Percentiles rank a stretch among this genome's conserved stretches.
phyloP scores from a whole-genome alignment of 805 yeast genomes.

The Metschnikowia cerradonensis region DNA sequence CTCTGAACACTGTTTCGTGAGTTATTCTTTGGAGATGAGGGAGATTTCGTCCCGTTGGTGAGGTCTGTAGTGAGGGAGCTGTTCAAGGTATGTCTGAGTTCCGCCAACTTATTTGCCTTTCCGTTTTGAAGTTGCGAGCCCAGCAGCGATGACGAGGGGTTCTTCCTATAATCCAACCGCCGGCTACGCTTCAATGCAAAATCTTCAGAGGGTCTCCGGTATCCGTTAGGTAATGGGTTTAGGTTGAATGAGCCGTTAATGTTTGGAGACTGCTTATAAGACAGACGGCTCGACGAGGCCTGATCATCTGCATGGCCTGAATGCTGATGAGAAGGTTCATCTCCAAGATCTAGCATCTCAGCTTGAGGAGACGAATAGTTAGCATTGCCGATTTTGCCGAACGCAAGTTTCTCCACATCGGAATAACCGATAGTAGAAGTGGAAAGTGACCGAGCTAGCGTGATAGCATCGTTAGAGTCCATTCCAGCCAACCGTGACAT shows the following conservation, averaged over 20 bases:
- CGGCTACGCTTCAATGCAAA: slow-evolving; percentile 37
- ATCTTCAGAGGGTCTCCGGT: slow-evolving; percentile 12
- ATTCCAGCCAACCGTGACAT: slow-evolving; percentile 75
- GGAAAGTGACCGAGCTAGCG: slow-evolving; percentile 76
- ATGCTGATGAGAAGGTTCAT: slow-evolving; percentile 10
- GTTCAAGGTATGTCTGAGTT: slow-evolving; percentile 18
- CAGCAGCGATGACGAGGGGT: slow-evolving; percentile 18
- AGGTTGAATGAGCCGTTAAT: not conserved
- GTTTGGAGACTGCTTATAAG: not conserved
- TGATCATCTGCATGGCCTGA: not conserved
- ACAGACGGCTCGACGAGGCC: not conserved
- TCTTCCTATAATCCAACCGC: slow-evolving; percentile 38
- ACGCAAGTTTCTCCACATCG: slow-evolving; percentile 44
- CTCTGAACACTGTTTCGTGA: slow-evolving; percentile 12
- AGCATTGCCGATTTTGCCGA: slow-evolving; percentile 30
- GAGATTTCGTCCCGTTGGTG: not conserved
- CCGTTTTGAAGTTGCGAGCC: slow-evolving; percentile 22
- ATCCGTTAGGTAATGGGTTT: not conserved
- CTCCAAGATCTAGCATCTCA: slow-evolving; percentile 15
- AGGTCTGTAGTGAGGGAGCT: not conserved
- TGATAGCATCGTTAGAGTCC: slow-evolving; percentile 75
- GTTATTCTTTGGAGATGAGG: not conserved
- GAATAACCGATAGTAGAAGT: slow-evolving; percentile 62
- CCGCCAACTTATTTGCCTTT: slow-evolving; percentile 25
- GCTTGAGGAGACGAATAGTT: slow-evolving; percentile 9